These are phyloP conservation scores for Xylariaceae sp. DNA, from an alignment of 2,329 filamentous ascomycete species.

Conservation along the genomic window DNA sequence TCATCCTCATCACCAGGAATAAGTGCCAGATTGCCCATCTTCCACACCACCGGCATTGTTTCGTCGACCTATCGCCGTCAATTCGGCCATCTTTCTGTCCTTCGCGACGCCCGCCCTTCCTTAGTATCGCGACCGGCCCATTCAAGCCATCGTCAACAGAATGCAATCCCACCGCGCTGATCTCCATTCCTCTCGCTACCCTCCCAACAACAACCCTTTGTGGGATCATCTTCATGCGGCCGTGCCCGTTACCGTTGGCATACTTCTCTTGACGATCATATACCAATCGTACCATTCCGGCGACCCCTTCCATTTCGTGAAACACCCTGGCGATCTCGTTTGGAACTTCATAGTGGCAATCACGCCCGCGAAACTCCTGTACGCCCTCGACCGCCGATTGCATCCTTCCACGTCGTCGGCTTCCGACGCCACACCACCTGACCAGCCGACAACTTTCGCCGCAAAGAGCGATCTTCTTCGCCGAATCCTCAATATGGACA, in stretches of 20 bases:
- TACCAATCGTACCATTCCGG: conserved; percentile 34
- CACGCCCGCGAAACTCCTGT: conserved; percentile 52
- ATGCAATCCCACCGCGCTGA: conserved; percentile 36
- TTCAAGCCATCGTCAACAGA: conserved; percentile 21
- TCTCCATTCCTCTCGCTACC: conserved; percentile 23
- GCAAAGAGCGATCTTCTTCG: conserved; percentile 62
- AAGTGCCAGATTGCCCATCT: neutral
- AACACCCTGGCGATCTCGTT: conserved; percentile 40
- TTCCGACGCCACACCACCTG: conserved; percentile 34
- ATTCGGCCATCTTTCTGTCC: neutral
- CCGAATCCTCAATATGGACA: conserved; percentile 57
- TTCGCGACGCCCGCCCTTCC: neutral
- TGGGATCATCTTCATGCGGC: conserved; percentile 36
- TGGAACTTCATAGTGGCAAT: conserved; percentile 58
- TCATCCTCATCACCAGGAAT: conserved; percentile 11
- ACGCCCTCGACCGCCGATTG: conserved; percentile 52
- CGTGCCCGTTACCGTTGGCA: conserved; percentile 32
- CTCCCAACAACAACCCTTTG: conserved; percentile 20
- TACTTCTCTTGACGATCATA: conserved; percentile 33
- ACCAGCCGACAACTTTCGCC: conserved; percentile 41
- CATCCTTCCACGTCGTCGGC: conserved; percentile 39
- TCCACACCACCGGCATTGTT: too few species aligned
- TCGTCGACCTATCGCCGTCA: neutral
- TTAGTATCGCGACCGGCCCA: conserved; percentile 8
- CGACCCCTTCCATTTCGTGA: conserved; percentile 31